Evolutionary conservation across 2,329 filamentous ascomycete species (phyloP).

Genomic region (Cryphonectria nitschkei): DNA sequence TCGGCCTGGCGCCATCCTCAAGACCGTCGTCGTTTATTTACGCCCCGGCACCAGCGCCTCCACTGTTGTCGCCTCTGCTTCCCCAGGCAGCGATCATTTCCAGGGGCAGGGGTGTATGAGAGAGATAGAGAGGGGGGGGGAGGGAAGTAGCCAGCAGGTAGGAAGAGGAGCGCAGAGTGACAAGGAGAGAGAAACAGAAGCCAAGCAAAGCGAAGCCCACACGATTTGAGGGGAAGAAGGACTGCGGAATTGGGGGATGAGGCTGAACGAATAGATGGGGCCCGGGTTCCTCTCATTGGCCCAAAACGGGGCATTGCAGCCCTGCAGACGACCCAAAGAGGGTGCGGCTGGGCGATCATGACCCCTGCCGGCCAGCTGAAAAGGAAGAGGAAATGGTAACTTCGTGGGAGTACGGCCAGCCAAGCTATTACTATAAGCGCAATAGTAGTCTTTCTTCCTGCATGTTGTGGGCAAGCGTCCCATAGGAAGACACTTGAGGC

Average conservation of each 20-base stretch:
- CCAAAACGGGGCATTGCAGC: not conserved
- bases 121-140: not conserved
- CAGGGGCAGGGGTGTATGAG: not conserved
- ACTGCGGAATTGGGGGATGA: slow-evolving; percentile 3
- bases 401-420: not conserved
- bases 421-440: not conserved
- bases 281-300: slow-evolving; percentile 12
- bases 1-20: not conserved
- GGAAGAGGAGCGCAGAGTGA: too few species aligned
- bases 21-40: not conserved
- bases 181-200: too few species aligned
- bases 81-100: not conserved
- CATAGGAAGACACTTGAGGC: too few species aligned
- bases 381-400: not conserved
- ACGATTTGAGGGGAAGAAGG: not conserved
- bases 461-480: not conserved
- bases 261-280: not conserved
- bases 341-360: slow-evolving; percentile 15
- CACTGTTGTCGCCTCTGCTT: not conserved
- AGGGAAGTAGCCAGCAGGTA: too few species aligned
- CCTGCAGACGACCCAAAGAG: not conserved
- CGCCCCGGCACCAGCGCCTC: not conserved
- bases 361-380: slow-evolving; percentile 9
- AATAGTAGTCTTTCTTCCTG: not conserved
- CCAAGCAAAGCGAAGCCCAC: too few species aligned